Base-by-base conservation (phyloP, 2,329 filamentous ascomycete genomes). In the Didymella glomerata region DNA sequence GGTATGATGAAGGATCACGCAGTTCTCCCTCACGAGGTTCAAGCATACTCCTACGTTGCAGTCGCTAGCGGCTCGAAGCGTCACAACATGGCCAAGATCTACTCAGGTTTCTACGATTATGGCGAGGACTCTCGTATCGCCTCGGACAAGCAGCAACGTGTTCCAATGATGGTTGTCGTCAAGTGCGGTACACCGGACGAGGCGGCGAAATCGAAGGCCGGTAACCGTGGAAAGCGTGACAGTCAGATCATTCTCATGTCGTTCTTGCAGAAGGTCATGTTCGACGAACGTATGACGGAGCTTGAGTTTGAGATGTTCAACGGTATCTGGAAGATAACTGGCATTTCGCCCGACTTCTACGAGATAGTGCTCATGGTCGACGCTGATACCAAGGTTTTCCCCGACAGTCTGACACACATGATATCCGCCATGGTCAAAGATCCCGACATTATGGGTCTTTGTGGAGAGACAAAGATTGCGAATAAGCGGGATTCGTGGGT, bases 251-350 rank as follows among this genome's bases (percentile, higher is more conserved):
- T 99, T 69, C 85, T 99, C 67, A 99, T 99, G 95, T 97, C 93
- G 5, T 99, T 99, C 85, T 82, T 99, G 68, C 95, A 99, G 76
- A 99, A 99, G 82, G 95, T 99, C 74, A 99, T 99, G 95, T 99
- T 99, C 72, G 95, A 99, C 76, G 96, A 99, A 80, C 91, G 95
- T 62, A 99, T 99, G 95, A 99, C 96, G 18, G 94, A 99, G 78
- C 89, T 99, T 51, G 95, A 99, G 78, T 99, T 93, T 74, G 95
- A 99, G 76, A 98, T 99, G 91, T 99, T 99, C 83, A 99, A 98
- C 76, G 95, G 95, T 53, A 85, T 99, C 64, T 99, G 94, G 93
- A 97, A 97, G 78, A 92, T 99, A 44, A 99, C 95, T 18, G 96
- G 96, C 68, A 98, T 99, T 64, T 96, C 93, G 4, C 95, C 95